These are phyloP conservation scores for Epichloe hybrida DNA, from an alignment of 2,329 filamentous ascomycete species.

Conservation along the genomic window DNA sequence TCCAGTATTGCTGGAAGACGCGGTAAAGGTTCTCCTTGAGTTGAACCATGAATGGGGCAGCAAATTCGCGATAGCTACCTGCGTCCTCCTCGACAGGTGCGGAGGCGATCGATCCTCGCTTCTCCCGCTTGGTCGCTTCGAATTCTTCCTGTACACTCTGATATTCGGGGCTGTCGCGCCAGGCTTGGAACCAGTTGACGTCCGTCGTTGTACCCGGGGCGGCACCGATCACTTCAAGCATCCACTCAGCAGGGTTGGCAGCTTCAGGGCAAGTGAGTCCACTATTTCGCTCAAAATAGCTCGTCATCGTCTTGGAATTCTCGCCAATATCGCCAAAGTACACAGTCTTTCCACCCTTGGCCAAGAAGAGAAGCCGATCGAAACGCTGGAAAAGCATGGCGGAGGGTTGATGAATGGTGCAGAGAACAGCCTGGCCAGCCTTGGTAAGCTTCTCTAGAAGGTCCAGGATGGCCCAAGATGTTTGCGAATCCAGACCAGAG, in stretches of 20 bases:
- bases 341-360: constrained; percentile 61
- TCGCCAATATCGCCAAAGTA: constrained; percentile 72
- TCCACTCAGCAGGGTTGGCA: constrained; percentile 75
- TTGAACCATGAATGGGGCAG: constrained; percentile 58
- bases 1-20: constrained; percentile 87
- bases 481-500: constrained; percentile 85
- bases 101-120: constrained; percentile 17
- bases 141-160: constrained; percentile 42
- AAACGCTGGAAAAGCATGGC: constrained; percentile 91
- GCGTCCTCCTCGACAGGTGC: constrained; percentile 6
- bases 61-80: constrained; percentile 58
- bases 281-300: constrained; percentile 66
- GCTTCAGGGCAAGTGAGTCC: constrained; percentile 48
- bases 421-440: constrained; percentile 84
- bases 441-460: constrained; percentile 82
- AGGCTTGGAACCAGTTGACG: constrained; percentile 51
- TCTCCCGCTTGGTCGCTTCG: constrained; percentile 38
- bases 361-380: constrained; percentile 66
- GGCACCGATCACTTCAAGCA: constrained; percentile 50
- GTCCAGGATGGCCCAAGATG: constrained; percentile 82
- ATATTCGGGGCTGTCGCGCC: constrained; percentile 46
- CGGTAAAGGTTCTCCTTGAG: constrained; percentile 54
- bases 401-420: constrained; percentile 94
- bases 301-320: constrained; percentile 52
- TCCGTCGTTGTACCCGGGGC: constrained; percentile 50